A percentile compares a stretch with the other conserved stretches of the same genome.
Evolutionary conservation across 495 filamentous ascomycete genomes (phyloP).

Genomic region (Daldinia loculata): DNA sequence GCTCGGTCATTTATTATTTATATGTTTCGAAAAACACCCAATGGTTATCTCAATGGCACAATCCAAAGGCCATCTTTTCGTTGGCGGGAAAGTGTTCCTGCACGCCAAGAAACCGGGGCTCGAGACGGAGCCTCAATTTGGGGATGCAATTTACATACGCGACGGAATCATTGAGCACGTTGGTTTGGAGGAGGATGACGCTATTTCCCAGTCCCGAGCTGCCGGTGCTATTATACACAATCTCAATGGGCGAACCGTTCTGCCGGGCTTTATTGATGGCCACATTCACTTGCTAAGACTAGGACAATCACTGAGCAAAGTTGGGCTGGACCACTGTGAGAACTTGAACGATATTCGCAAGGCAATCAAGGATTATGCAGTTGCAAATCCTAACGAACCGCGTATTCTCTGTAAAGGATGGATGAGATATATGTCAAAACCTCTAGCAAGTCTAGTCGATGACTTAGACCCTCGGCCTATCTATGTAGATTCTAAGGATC

Average conservation of each 20-base stretch:
- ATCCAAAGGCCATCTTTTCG: slow-evolving; percentile 22
- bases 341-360: slow-evolving; percentile 62
- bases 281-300: slow-evolving; percentile 70
- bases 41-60: slow-evolving; percentile 5
- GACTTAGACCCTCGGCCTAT: slow-evolving; percentile 67
- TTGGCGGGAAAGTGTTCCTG: slow-evolving; percentile 33
- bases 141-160: slow-evolving; percentile 28
- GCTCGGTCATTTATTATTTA: not conserved
- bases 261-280: slow-evolving; percentile 72
- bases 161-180: slow-evolving; percentile 32
- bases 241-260: slow-evolving; percentile 58
- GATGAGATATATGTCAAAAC: slow-evolving; percentile 67
- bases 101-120: slow-evolving; percentile 32
- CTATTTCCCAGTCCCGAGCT: slow-evolving; percentile 22
- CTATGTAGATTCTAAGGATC: slow-evolving; percentile 67
- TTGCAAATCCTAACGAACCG: slow-evolving; percentile 56
- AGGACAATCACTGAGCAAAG: slow-evolving; percentile 66
- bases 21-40: not conserved
- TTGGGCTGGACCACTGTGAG: slow-evolving; percentile 62
- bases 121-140: slow-evolving; percentile 34
- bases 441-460: slow-evolving; percentile 64
- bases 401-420: slow-evolving; percentile 67
- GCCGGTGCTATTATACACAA: slow-evolving; percentile 52
- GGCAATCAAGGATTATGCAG: slow-evolving; percentile 60
- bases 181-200: slow-evolving; percentile 26